A percentile compares a stretch with the other conserved stretches of the same genome.
Conservation (phyloP, 495 filamentous ascomycete species). For the Daldinia loculata region DNA sequence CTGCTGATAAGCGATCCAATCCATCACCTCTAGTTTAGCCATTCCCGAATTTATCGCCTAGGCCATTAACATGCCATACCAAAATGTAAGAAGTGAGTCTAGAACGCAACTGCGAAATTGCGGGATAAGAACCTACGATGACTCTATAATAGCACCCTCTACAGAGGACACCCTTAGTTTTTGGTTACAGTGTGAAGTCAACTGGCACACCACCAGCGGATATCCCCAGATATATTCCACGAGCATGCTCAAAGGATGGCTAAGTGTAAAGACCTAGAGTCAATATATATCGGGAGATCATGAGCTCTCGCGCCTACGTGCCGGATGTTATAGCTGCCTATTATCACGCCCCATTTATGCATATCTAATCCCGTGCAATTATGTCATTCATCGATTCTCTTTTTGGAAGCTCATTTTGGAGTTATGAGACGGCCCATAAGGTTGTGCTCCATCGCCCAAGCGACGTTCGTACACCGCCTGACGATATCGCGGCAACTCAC, state of each 20-base stretch:
- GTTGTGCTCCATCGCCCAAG: constrained; percentile 28
- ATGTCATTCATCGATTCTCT: constrained; percentile 37
- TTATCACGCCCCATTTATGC: not conserved
- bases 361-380: not conserved
- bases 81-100: not conserved
- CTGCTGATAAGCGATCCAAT: not conserved
- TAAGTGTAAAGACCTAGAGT: not conserved
- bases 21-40: not conserved
- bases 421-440: constrained; percentile 24
- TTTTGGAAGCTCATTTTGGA: constrained; percentile 38
- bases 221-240: constrained; percentile 30
- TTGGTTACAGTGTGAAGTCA: not conserved
- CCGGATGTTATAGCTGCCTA: not conserved
- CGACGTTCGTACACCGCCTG: constrained; percentile 12
- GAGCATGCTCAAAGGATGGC: not conserved
- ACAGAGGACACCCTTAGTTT: constrained; percentile 6
- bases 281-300: constrained; percentile 18
- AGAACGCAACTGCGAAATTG: not conserved
- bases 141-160: not conserved
- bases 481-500: not conserved
- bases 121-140: constrained; percentile 1
- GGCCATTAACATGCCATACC: not conserved
- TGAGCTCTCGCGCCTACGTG: not conserved
- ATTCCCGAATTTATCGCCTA: not conserved
- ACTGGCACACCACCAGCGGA: constrained; percentile 28